Percentiles rank a stretch among this genome's conserved stretches.
These are phyloP conservation scores for Ophiocordyceps camponoti-saundersi DNA, from an alignment of 2,329 filamentous ascomycete genomes.

Conservation along the genomic window DNA sequence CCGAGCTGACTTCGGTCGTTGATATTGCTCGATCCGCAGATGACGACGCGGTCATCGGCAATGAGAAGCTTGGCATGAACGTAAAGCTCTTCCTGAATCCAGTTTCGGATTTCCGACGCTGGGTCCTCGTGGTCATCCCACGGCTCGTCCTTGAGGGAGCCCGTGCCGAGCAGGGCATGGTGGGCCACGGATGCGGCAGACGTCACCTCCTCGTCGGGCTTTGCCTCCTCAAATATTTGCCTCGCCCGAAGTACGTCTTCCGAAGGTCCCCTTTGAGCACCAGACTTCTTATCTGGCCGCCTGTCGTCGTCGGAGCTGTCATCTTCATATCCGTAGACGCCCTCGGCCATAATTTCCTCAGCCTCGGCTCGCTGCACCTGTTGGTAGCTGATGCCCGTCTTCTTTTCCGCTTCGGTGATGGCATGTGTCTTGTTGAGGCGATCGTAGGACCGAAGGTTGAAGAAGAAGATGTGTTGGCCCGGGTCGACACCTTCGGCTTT, in stretches of 20 bases:
- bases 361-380: conserved; percentile 78
- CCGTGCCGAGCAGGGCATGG: conserved; percentile 57
- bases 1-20: conserved; percentile 85
- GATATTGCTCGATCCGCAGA: conserved; percentile 78
- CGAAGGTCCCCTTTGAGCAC: conserved; percentile 16
- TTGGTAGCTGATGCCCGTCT: conserved; percentile 69
- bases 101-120: conserved; percentile 67
- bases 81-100: conserved; percentile 92
- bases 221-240: conserved; percentile 32
- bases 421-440: conserved; percentile 69
- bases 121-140: conserved; percentile 54
- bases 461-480: conserved; percentile 69
- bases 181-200: conserved; percentile 43
- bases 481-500: conserved; percentile 59
- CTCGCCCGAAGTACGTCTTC: conserved; percentile 27
- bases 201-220: conserved; percentile 17
- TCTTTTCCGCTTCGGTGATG: conserved; percentile 58
- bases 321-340: conserved; percentile 43
- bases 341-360: conserved; percentile 68
- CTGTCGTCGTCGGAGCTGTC: conserved; percentile 13
- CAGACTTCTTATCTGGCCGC: conserved; percentile 11
- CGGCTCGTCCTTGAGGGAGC: conserved; percentile 44
- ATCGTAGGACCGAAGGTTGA: conserved; percentile 87
- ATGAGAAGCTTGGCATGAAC: conserved; percentile 86
- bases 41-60: conserved; percentile 67